A percentile compares a stretch with the other conserved stretches of the same genome.
Conservation (phyloP, 2,329 filamentous ascomycete species). For the Apiospora saccharicola region DNA sequence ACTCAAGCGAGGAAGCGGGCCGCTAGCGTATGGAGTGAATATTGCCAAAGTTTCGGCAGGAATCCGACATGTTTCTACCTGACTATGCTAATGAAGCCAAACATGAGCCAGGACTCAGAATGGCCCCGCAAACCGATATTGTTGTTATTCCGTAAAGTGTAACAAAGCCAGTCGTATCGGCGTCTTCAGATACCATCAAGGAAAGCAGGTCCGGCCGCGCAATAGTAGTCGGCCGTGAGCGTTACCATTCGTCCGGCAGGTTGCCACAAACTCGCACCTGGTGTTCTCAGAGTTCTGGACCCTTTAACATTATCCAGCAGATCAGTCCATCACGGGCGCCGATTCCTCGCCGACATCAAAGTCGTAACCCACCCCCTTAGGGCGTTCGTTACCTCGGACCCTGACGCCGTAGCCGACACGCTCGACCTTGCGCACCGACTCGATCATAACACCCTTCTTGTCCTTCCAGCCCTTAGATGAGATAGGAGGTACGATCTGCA, state of each 20-base stretch:
- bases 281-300: background rate
- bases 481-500: slow-evolving; percentile 75
- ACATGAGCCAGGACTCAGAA: background rate
- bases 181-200: background rate
- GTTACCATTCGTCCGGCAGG: background rate
- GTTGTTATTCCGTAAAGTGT: background rate
- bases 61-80: background rate
- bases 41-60: background rate
- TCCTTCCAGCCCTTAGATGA: slow-evolving; percentile 67
- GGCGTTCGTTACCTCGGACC: slow-evolving; percentile 65
- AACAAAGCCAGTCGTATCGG: background rate
- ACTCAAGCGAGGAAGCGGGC: background rate
- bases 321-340: background rate
- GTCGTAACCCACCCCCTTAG: slow-evolving; percentile 44
- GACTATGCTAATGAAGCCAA: background rate
- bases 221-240: background rate
- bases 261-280: background rate
- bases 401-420: slow-evolving; percentile 85
- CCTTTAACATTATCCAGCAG: background rate
- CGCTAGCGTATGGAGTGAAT: background rate
- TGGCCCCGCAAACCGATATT: background rate
- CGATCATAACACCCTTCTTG: slow-evolving; percentile 87
- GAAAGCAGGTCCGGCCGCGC: background rate
- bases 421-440: slow-evolving; percentile 94
- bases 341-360: slow-evolving; percentile 3